phyloP scores from a whole-genome alignment of 345 rosid genomes.

The Ricinus communis region DNA sequence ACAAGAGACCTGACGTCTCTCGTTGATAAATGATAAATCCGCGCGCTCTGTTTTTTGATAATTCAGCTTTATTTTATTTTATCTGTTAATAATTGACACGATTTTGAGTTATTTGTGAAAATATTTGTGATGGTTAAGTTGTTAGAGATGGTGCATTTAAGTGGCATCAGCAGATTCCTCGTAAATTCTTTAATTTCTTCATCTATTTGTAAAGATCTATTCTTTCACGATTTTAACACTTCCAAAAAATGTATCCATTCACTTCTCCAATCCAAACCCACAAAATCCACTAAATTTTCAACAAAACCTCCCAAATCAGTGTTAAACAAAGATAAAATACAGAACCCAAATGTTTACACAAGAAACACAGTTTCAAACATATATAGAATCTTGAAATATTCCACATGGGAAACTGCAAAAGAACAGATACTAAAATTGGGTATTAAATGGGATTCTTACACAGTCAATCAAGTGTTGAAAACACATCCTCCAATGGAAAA shows the following conservation, averaged over 20 bases:
- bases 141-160: conserved; percentile 24
- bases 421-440: conserved; percentile 45
- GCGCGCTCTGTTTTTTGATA: not conserved
- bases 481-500: conserved; percentile 94
- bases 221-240: conserved; percentile 9
- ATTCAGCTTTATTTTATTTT: too few relatives aligned
- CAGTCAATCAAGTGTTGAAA: conserved; percentile 72
- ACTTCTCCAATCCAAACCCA: conserved; percentile 39
- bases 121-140: not conserved
- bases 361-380: conserved; percentile 51
- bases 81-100: too few relatives aligned
- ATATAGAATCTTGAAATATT: conserved; percentile 65
- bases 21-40: not conserved
- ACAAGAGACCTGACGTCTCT: too few relatives aligned
- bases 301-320: conserved; percentile 1
- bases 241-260: conserved; percentile 36
- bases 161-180: conserved; percentile 15
- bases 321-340: not conserved
- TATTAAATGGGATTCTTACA: conserved; percentile 77
- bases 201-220: conserved; percentile 1
- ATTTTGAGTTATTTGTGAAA: too few relatives aligned
- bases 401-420: conserved; percentile 74
- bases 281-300: conserved; percentile 3
- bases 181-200: conserved; percentile 21
- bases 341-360: conserved; percentile 44